Evolutionary conservation across 768 basidiomycete genomes (phyloP).

Genomic region (Leccinum variicolor): DNA sequence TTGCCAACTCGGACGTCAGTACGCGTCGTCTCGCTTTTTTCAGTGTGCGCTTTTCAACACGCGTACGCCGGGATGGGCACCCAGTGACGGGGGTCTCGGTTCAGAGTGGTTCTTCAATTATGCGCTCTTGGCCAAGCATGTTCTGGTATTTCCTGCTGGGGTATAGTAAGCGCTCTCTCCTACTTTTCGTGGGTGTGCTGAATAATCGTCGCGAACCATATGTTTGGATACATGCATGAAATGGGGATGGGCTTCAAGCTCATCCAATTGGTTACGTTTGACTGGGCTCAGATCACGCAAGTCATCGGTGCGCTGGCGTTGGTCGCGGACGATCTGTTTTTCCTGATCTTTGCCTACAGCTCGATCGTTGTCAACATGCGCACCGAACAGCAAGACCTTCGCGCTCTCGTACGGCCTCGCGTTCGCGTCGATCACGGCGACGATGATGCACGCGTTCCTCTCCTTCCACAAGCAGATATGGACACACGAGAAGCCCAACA

Average conservation of each 20-base stretch:
- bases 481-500: constrained; percentile 72
- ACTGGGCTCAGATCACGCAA: constrained; percentile 67
- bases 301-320: constrained; percentile 14
- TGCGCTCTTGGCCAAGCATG: constrained; percentile 28
- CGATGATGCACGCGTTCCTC: constrained; percentile 66
- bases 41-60: too few relatives aligned
- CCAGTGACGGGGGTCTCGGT: too few relatives aligned
- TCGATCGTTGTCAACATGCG: neutral
- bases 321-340: neutral
- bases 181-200: constrained; percentile 63
- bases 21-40: too few relatives aligned
- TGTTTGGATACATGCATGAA: constrained; percentile 59
- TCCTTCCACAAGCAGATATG: constrained; percentile 80
- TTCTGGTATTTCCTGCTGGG: constrained; percentile 65
- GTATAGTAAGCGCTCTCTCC: constrained; percentile 57
- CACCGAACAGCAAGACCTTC: constrained; percentile 49
- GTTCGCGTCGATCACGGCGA: constrained; percentile 77
- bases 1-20: too few relatives aligned
- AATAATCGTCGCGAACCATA: constrained; percentile 71
- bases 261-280: constrained; percentile 77
- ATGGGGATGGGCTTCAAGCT: constrained; percentile 73
- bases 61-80: too few relatives aligned
- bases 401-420: constrained; percentile 77
- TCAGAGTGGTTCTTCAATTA: too few relatives aligned
- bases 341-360: neutral